Base-by-base conservation (phyloP, 352 stramenopile species). In the Pythium rhizo-oryzae region DNA sequence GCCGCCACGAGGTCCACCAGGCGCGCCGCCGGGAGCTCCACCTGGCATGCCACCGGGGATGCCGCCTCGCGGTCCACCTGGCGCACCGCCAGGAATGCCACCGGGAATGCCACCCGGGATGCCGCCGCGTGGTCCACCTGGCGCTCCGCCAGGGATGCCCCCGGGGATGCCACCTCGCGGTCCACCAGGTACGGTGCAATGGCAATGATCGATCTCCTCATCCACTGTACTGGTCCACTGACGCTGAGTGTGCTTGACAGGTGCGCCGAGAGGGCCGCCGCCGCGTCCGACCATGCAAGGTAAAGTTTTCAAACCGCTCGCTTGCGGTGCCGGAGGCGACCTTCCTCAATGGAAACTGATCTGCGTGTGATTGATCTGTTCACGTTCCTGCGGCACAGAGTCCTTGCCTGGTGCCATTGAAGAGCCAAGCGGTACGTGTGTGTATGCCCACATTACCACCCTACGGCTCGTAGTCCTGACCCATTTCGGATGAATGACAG, bases 31-130 rank as follows among this genome's bases (percentile, higher is more conserved):
- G 11, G 67, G 53, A 37, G 41, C 5, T 8, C 76, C 73, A 39
- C 70, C 79, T 21, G 61, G 78, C 7, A 79, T 75, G 47, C 65
- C 74, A 18, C 71, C 77, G 60, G 73, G 83, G 47, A 84, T 81
- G 70, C 71, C 67, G 43, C 73, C 67, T 18, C 62, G 67, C 24
- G 64, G 62, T 62, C 61, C 54, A 19, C 64, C 63, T 15, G 66
- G 62, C 21, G 33, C 59, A 24, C 65, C 65, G 6, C 59, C 70
- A 43, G 60, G 49, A 35, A 64, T 59, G 53, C 63, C 53, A 19
- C 63, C 53, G 66, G 62, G 61, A 16, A 43, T 39, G 18, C 59
- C 71, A n/a, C 71, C 71, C 21, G 56, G 70, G 21, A 57, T 41
- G 46, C 61, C 61, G 21, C 61, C 67, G n/a, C 19, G 54, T 19